phyloP scores from a whole-genome alignment of 208 protist genomes.

The Crithidia fasciculata region DNA sequence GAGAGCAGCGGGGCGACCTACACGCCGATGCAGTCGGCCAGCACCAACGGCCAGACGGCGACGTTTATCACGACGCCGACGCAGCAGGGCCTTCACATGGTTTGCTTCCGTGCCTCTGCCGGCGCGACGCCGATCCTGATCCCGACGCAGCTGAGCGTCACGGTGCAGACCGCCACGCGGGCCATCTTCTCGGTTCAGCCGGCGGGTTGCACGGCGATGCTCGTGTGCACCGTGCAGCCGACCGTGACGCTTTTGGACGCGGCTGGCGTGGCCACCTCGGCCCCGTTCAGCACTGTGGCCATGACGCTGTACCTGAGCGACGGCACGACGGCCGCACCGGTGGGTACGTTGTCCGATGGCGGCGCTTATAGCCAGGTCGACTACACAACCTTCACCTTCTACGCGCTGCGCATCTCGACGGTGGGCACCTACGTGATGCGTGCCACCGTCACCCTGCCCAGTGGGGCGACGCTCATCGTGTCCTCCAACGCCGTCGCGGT shows the following conservation, averaged over 20 bases:
- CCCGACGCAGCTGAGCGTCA: constrained; percentile 38
- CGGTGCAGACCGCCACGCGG: constrained; percentile 41
- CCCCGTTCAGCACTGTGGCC: constrained; percentile 46
- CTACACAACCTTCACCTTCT: constrained; percentile 68
- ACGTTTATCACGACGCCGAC: constrained; percentile 58
- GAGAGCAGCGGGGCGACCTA: constrained; percentile 30
- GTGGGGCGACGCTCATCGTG: constrained; percentile 41
- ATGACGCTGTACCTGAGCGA: constrained; percentile 51
- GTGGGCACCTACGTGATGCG: constrained; percentile 64
- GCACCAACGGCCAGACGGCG: constrained; percentile 47
- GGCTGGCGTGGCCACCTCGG: constrained; percentile 36
- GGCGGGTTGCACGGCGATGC: constrained; percentile 40
- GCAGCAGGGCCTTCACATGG: constrained; percentile 52
- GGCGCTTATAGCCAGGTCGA: constrained; percentile 42
- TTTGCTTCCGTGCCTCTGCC: constrained; percentile 57
- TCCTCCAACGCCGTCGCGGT: constrained; percentile 57
- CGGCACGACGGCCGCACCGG: constrained; percentile 33
- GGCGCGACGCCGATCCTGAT: constrained; percentile 37
- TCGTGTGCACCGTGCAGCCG: constrained; percentile 67
- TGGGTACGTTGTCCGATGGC: constrained; percentile 43
- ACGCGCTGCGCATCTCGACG: constrained; percentile 49
- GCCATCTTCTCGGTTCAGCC: constrained; percentile 65
- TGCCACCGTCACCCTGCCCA: constrained; percentile 61
- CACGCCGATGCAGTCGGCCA: constrained; percentile 39
- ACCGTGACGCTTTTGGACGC: constrained; percentile 56